Percentiles rank a stretch among this genome's conserved stretches.
phyloP scores from a whole-genome alignment of 2,329 filamentous ascomycete species.

The Diaporthe longicolla region DNA sequence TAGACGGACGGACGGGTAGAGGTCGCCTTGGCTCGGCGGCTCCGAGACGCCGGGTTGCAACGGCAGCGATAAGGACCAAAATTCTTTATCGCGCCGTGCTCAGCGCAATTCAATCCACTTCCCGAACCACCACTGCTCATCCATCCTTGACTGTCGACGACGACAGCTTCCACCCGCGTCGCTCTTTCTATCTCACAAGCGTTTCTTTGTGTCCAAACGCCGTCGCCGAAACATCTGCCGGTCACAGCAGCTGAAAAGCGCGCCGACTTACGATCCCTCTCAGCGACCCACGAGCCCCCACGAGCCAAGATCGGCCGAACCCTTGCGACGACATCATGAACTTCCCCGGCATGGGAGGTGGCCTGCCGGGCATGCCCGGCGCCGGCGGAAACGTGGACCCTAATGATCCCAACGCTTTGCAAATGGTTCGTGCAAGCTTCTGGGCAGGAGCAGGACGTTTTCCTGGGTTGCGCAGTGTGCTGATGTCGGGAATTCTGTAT shows the following conservation, averaged over 20 bases:
- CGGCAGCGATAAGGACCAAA: constrained; percentile 35
- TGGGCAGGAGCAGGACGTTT: background rate
- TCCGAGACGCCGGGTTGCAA: constrained; percentile 29
- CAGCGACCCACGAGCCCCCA: background rate
- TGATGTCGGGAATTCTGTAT: constrained; percentile 4
- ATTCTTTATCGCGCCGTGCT: constrained; percentile 37
- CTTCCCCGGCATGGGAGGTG: constrained; percentile 52
- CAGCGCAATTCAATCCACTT: constrained; percentile 5
- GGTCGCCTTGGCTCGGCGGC: constrained; percentile 20
- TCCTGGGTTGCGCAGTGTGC: background rate
- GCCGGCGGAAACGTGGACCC: constrained; percentile 51
- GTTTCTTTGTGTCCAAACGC: background rate
- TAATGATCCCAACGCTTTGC: constrained; percentile 65
- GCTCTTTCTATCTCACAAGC: background rate
- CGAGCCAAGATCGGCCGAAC: background rate
- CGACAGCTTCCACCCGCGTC: constrained; percentile 6
- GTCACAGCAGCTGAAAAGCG: background rate
- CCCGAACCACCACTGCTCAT: background rate
- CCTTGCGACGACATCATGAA: constrained; percentile 52
- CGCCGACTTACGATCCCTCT: background rate
- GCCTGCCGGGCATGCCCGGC: constrained; percentile 43
- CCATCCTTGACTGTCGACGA: constrained; percentile 19
- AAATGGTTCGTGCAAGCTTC: constrained; percentile 50
- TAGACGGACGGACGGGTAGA: background rate
- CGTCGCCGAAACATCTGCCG: background rate